Conservation (phyloP, 2,329 filamentous ascomycete species). For the Sporothrix brasiliensis region DNA sequence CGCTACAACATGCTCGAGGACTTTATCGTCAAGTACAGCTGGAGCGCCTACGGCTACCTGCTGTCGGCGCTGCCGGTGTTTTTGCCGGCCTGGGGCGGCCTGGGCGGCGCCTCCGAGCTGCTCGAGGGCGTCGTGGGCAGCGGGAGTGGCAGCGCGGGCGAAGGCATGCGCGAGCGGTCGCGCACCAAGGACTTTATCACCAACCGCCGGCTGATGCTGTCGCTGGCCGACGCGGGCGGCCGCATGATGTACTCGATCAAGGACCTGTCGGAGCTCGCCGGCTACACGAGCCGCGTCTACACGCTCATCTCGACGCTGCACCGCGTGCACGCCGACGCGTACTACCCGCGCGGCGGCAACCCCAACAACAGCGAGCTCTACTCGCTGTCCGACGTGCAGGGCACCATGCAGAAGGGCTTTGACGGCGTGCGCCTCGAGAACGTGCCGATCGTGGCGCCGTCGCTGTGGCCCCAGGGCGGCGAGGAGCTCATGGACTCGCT, state of each 20-base stretch:
- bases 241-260: slow-evolving; percentile 99
- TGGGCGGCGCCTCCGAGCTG: slow-evolving; percentile 73
- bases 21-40: slow-evolving; percentile 96
- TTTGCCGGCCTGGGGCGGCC: slow-evolving; percentile 87
- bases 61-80: slow-evolving; percentile 92
- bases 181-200: slow-evolving; percentile 99
- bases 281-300: slow-evolving; percentile 94
- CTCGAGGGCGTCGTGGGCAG: slow-evolving; percentile 43
- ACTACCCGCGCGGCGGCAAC: slow-evolving; percentile 56
- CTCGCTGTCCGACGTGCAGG: slow-evolving; percentile 87
- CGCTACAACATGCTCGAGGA: slow-evolving; percentile 99
- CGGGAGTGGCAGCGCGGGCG: slow-evolving; percentile 39
- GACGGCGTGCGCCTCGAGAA: slow-evolving; percentile 92
- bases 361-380: slow-evolving; percentile 67
- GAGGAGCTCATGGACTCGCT: slow-evolving; percentile 89
- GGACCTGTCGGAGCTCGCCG: slow-evolving; percentile 91
- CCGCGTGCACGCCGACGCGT: slow-evolving; percentile 87
- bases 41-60: slow-evolving; percentile 96
- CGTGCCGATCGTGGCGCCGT: slow-evolving; percentile 88
- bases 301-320: slow-evolving; percentile 93
- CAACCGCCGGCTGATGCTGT: slow-evolving; percentile 97
- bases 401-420: slow-evolving; percentile 91
- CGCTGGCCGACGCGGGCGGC: slow-evolving; percentile 90
- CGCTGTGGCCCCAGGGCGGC: slow-evolving; percentile 83
- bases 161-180: slow-evolving; percentile 68